Percentiles rank a stretch among this genome's conserved stretches.
Evolutionary conservation across 176 grass and related monocot genomes (phyloP).

Genomic region (barley (Hordeum vulgare)): DNA sequence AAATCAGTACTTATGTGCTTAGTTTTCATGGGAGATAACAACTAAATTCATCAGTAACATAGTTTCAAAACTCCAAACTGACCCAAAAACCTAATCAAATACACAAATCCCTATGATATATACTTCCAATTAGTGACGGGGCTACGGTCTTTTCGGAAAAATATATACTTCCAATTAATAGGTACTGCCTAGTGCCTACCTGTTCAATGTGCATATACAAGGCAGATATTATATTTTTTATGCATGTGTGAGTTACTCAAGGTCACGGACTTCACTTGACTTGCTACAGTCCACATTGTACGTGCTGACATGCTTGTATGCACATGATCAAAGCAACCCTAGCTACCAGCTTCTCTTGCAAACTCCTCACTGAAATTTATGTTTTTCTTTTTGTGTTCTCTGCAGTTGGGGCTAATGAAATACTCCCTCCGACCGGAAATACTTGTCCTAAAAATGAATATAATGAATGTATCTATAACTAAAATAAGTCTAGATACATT

Average conservation of each 20-base stretch:
- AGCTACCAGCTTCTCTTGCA: background rate
- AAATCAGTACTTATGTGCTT: background rate
- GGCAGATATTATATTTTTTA: background rate
- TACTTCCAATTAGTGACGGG: no score
- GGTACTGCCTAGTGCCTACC: background rate
- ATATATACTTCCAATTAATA: no score
- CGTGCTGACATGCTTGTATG: background rate
- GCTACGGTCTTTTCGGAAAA: no score
- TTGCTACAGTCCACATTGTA: background rate
- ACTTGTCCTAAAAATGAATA: no score
- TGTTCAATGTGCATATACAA: background rate
- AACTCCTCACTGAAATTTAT: background rate
- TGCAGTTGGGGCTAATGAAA: background rate
- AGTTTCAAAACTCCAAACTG: background rate
- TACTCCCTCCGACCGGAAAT: no score
- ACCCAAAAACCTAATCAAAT: no score
- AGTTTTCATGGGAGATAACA: background rate
- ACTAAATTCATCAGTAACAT: background rate
- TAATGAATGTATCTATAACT: no score
- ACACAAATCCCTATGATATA: no score
- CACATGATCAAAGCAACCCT: constrained; percentile 8
- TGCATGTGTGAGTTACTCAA: background rate
- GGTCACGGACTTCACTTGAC: constrained; percentile 33
- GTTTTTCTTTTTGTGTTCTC: background rate
- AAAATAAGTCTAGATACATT: no score